Percentiles rank a stretch among this genome's conserved stretches.
Conservation (phyloP, 805 yeast genomes). For the Myxozyma geophila region DNA sequence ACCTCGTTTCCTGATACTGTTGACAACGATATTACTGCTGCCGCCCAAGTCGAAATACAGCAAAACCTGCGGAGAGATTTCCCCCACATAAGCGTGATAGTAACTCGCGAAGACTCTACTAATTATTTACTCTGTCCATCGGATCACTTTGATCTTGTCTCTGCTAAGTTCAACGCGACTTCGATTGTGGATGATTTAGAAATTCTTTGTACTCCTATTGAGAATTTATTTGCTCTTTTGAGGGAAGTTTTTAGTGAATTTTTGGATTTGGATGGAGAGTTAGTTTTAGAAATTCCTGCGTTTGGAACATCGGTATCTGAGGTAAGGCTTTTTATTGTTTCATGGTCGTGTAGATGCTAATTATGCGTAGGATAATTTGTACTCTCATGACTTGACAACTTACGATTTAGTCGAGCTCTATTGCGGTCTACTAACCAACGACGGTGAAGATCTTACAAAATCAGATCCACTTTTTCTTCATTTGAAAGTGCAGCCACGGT, state of each 20-base stretch:
- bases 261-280: constrained; percentile 16
- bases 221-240: constrained; percentile 17
- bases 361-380: constrained; percentile 24
- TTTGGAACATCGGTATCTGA: constrained; percentile 24
- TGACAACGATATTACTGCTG: neutral
- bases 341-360: neutral
- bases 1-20: neutral
- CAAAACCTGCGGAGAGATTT: constrained; percentile 4
- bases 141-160: constrained; percentile 9
- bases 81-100: constrained; percentile 22
- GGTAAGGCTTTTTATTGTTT: constrained; percentile 13
- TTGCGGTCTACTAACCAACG: constrained; percentile 21
- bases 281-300: constrained; percentile 21
- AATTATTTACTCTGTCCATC: constrained; percentile 23
- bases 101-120: constrained; percentile 1
- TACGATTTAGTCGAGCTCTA: constrained; percentile 34
- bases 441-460: constrained; percentile 1
- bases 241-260: constrained; percentile 13
- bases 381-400: constrained; percentile 27
- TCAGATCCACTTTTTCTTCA: constrained; percentile 13
- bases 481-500: constrained; percentile 21
- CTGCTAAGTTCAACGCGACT: neutral
- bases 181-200: constrained; percentile 12
- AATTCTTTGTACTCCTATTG: constrained; percentile 21
- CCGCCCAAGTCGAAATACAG: neutral